These are phyloP conservation scores for Solanum sitiens DNA, from an alignment of 257 asterid genomes.

Conservation along the genomic window DNA sequence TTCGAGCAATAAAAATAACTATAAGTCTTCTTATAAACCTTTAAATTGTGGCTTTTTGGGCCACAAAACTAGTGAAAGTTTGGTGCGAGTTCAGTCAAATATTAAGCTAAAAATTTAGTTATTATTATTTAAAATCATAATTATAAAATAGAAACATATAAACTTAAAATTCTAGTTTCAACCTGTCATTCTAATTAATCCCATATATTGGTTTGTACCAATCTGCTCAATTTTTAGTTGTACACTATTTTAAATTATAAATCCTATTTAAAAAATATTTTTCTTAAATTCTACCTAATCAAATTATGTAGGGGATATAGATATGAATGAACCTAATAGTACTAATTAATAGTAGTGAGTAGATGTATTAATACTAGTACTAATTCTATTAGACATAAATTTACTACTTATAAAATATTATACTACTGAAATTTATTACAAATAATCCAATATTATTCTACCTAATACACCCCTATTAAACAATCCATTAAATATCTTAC, in stretches of 20 bases:
- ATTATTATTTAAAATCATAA: too few species aligned
- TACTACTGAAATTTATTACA: neutral
- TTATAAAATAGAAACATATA: too few species aligned
- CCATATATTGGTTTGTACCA: neutral
- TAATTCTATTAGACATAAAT: neutral
- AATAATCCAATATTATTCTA: neutral
- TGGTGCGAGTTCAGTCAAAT: too few species aligned
- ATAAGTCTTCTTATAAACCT: too few species aligned
- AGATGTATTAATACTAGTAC: neutral
- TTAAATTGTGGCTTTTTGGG: accelerated
- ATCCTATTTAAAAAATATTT: too few species aligned
- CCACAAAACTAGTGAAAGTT: too few species aligned
- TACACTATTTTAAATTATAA: neutral
- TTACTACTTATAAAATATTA: neutral
- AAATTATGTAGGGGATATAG: neutral
- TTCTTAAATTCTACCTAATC: neutral
- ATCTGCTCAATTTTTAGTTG: neutral
- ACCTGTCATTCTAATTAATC: too few species aligned
- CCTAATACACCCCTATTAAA: neutral
- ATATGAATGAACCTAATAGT: neutral
- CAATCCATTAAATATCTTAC: neutral
- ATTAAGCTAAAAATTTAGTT: too few species aligned
- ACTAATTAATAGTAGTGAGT: neutral
- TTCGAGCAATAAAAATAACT: too few species aligned
- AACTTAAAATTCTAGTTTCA: neutral